phyloP scores from a whole-genome alignment of 345 rosid genomes.

The Punica granatum region DNA sequence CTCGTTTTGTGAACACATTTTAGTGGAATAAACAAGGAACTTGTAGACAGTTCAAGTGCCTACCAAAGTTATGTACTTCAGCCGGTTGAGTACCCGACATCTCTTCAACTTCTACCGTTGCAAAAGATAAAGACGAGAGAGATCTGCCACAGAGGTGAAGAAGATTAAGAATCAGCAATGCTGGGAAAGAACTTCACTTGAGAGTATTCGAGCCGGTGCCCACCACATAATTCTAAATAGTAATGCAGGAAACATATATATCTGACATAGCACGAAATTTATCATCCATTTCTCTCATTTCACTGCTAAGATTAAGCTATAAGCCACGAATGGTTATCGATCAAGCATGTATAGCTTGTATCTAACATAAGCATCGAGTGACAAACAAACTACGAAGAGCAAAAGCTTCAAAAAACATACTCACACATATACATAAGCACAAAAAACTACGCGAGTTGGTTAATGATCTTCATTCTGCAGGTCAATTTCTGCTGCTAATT shows the following conservation, averaged over 20 bases:
- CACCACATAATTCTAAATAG: no score
- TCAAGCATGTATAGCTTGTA: not conserved
- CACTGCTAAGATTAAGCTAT: not conserved
- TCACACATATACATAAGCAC: not conserved
- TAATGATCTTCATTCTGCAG: not conserved
- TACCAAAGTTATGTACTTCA: constrained; percentile 84
- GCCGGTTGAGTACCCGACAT: constrained; percentile 83
- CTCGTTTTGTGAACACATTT: not conserved
- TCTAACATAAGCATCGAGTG: not conserved
- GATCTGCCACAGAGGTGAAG: constrained; percentile 30
- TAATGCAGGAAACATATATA: not conserved
- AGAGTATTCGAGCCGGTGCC: not conserved
- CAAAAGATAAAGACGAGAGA: constrained; percentile 68
- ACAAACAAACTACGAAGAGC: not conserved
- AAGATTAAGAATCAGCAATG: not conserved
- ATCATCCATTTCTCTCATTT: not conserved
- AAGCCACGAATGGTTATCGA: not conserved
- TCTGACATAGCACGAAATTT: not conserved
- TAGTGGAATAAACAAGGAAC: not conserved
- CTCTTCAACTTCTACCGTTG: constrained; percentile 73
- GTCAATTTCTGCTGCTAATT: not conserved
- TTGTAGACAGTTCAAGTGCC: constrained; percentile 2
- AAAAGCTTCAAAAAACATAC: no score
- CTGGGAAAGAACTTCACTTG: not conserved
- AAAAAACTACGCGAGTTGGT: not conserved